Evolutionary conservation across 305 asterid genomes (phyloP).

Genomic region (Solanum aculeatissimum): DNA sequence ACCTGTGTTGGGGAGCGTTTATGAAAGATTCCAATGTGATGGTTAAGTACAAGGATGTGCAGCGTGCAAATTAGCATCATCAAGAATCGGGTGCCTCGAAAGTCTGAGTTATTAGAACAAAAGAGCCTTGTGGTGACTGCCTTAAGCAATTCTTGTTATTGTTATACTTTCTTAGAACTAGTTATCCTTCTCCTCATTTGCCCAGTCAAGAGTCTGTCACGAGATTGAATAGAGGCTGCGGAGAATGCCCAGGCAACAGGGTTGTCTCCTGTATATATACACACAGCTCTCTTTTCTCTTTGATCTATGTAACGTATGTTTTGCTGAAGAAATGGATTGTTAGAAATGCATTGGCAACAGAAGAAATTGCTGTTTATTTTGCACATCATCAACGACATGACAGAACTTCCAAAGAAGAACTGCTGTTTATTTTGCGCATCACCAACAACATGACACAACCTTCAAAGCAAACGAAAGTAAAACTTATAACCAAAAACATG

Average conservation of each 20-base stretch:
- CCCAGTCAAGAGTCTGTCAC: not conserved
- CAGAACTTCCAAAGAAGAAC: not conserved
- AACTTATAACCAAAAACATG: not conserved
- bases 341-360: not conserved
- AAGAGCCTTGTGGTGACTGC: not conserved
- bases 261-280: not conserved
- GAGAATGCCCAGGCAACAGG: not conserved
- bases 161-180: not conserved
- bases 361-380: not conserved
- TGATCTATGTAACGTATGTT: not conserved
- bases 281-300: not conserved
- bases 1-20: not conserved
- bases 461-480: not conserved
- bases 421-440: no score
- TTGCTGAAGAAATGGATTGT: not conserved
- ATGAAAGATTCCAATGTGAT: not conserved
- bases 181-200: not conserved
- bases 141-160: not conserved
- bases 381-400: not conserved
- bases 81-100: not conserved
- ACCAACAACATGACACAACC: not conserved
- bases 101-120: not conserved
- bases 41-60: not conserved
- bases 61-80: not conserved
- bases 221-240: not conserved